A percentile compares a stretch with the other conserved stretches of the same genome.
Conservation (phyloP, 805 yeast species). For the Saitoella complicata region DNA sequence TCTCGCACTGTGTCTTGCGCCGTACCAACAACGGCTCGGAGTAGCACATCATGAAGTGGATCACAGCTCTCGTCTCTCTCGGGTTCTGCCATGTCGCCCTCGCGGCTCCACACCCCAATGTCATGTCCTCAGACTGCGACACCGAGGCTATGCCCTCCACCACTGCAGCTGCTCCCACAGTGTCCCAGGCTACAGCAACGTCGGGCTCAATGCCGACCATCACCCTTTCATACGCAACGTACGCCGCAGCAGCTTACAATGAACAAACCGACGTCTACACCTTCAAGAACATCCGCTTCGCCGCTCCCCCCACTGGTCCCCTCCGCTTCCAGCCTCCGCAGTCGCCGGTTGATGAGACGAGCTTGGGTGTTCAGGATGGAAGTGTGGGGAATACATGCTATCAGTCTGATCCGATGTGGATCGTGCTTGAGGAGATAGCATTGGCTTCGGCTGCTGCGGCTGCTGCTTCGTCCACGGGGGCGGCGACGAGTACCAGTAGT, state of each 20-base stretch:
- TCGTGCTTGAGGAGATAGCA: slow-evolving; percentile 3
- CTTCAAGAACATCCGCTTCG: slow-evolving; percentile 10
- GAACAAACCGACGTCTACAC: slow-evolving; percentile 3
- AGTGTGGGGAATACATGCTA: slow-evolving; percentile 7
- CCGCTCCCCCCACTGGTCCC: slow-evolving; percentile 10
- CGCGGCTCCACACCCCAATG: too few relatives aligned
- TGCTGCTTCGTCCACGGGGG: too few relatives aligned
- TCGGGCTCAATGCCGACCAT: slow-evolving; percentile 3
- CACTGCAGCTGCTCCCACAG: too few relatives aligned
- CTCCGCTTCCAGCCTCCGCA: slow-evolving; percentile 10
- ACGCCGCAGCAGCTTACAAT: slow-evolving; percentile 9
- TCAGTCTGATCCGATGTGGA: slow-evolving; percentile 7
- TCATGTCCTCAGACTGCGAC: too few relatives aligned
- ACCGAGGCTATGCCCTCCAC: too few relatives aligned
- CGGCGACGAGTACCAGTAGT: too few relatives aligned
- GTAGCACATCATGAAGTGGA: too few relatives aligned
- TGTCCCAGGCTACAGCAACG: too few relatives aligned
- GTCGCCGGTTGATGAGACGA: slow-evolving; percentile 5
- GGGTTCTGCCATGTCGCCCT: too few relatives aligned
- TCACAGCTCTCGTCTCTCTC: too few relatives aligned
- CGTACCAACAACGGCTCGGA: too few relatives aligned
- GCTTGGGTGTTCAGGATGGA: slow-evolving; percentile 7
- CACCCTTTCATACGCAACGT: slow-evolving; percentile 10
- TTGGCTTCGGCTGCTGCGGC: not conserved
- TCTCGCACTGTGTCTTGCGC: too few relatives aligned